Evolutionary conservation across 1,284 basidiomycete species (phyloP).

Genomic region (Heterobasidion irregulare): DNA sequence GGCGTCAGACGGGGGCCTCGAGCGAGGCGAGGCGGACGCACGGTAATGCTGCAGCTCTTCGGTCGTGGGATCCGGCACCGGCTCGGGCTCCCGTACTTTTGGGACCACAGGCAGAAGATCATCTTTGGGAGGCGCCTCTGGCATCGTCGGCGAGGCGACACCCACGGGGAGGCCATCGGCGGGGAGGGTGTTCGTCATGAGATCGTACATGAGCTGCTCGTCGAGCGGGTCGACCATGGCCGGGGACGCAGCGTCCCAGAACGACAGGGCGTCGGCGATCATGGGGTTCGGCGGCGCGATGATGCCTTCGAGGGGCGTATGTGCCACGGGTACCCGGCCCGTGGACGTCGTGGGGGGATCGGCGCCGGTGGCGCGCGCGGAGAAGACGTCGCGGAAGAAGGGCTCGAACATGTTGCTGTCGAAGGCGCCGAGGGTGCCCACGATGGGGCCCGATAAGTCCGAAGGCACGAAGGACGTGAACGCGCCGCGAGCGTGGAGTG

Average conservation of each 20-base stretch:
- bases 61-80: constrained; percentile 6
- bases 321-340: neutral
- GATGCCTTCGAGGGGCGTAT: neutral
- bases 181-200: constrained; percentile 8
- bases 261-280: neutral
- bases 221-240: constrained; percentile 1
- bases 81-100: neutral
- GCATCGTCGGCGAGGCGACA: neutral
- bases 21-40: constrained; percentile 5
- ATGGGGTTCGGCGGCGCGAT: neutral
- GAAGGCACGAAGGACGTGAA: constrained; percentile 9
- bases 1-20: neutral
- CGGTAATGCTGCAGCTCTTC: constrained; percentile 17
- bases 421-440: constrained; percentile 3
- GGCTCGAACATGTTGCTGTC: constrained; percentile 12
- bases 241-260: neutral
- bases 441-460: constrained; percentile 5
- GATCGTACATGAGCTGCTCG: constrained; percentile 8
- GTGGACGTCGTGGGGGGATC: neutral
- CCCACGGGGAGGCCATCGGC: neutral
- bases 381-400: constrained; percentile 13
- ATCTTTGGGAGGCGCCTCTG: neutral
- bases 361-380: neutral
- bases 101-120: neutral
- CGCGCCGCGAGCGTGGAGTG: constrained; percentile 5